phyloP scores from a whole-genome alignment of 2,329 filamentous ascomycete genomes.

The Metarhizium brunneum region DNA sequence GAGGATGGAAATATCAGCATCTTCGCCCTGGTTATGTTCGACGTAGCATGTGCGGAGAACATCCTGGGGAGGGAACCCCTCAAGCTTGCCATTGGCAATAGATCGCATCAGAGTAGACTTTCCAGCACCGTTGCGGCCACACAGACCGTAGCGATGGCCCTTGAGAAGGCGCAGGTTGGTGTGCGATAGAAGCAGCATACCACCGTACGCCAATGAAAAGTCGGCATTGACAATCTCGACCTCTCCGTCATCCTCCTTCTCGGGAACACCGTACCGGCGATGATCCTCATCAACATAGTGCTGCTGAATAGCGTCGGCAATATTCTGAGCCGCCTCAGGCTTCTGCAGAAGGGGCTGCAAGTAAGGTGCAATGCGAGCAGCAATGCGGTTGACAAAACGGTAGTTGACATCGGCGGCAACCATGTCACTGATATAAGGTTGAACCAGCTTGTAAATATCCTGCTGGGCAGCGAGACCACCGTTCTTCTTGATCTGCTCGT shows the following conservation, averaged over 20 bases:
- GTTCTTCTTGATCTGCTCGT: slow-evolving; percentile 64
- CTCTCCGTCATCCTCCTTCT: slow-evolving; percentile 86
- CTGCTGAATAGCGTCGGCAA: slow-evolving; percentile 66
- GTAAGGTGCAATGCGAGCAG: slow-evolving; percentile 62
- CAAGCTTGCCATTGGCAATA: slow-evolving; percentile 90
- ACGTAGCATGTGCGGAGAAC: slow-evolving; percentile 94
- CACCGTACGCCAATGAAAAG: slow-evolving; percentile 95
- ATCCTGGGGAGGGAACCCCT: slow-evolving; percentile 90
- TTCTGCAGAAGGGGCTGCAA: slow-evolving; percentile 60
- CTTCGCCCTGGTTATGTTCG: slow-evolving; percentile 97
- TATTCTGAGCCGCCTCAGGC: slow-evolving; percentile 47
- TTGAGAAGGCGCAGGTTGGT: slow-evolving; percentile 92
- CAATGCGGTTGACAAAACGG: slow-evolving; percentile 66
- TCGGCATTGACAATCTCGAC: slow-evolving; percentile 94
- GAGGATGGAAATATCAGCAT: slow-evolving; percentile 90
- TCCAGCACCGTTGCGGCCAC: slow-evolving; percentile 91
- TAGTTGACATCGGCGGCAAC: slow-evolving; percentile 82
- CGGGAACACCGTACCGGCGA: slow-evolving; percentile 74
- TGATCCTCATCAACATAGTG: slow-evolving; percentile 78
- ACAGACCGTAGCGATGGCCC: slow-evolving; percentile 94
- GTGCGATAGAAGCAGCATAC: slow-evolving; percentile 92
- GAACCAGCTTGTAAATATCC: slow-evolving; percentile 58
- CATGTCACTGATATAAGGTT: slow-evolving; percentile 72
- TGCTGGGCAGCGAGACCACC: slow-evolving; percentile 50
- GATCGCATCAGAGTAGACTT: slow-evolving; percentile 99